A percentile compares a stretch with the other conserved stretches of the same genome.
Evolutionary conservation across 1,284 basidiomycete species (phyloP).

Genomic region (Marasmius fiardii): DNA sequence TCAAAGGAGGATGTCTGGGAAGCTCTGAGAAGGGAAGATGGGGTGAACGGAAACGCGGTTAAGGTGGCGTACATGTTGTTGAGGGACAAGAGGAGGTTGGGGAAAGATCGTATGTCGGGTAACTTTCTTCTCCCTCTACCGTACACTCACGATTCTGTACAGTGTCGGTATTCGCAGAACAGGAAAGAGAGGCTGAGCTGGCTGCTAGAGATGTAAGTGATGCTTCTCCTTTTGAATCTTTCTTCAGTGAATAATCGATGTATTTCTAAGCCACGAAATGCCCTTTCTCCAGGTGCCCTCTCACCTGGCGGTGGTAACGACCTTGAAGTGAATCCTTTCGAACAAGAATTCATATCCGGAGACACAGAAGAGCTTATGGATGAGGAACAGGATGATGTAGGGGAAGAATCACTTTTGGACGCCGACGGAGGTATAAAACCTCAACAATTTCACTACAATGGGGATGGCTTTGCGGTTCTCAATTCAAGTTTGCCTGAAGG

Average conservation of each 20-base stretch:
- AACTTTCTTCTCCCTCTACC: conserved; percentile 5
- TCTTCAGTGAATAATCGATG: conserved; percentile 7
- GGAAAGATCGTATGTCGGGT: conserved; percentile 67
- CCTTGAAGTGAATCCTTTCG: conserved; percentile 71
- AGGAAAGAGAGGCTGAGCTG: conserved; percentile 76
- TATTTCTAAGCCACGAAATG: conserved; percentile 58
- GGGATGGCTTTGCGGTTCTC: conserved; percentile 66
- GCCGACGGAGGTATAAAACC: conserved; percentile 47
- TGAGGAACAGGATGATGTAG: conserved; percentile 62
- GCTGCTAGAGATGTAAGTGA: conserved; percentile 73
- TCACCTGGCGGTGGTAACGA: conserved; percentile 48
- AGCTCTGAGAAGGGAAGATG: conserved; percentile 77
- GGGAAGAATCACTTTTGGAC: conserved; percentile 47
- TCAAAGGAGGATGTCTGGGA: conserved; percentile 85
- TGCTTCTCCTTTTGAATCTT: not conserved
- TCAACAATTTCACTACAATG: not conserved
- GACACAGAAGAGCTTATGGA: conserved; percentile 48
- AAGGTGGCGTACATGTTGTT: conserved; percentile 96
- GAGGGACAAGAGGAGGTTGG: conserved; percentile 83
- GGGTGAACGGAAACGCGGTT: conserved; percentile 86
- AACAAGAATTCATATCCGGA: conserved; percentile 67
- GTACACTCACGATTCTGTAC: conserved; percentile 20
- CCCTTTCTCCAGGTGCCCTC: conserved; percentile 54
- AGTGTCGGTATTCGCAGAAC: conserved; percentile 77
- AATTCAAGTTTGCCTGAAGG: conserved; percentile 76